Evolutionary conservation across 2,329 filamentous ascomycete genomes (phyloP).

Genomic region (Xylariaceae sp.): DNA sequence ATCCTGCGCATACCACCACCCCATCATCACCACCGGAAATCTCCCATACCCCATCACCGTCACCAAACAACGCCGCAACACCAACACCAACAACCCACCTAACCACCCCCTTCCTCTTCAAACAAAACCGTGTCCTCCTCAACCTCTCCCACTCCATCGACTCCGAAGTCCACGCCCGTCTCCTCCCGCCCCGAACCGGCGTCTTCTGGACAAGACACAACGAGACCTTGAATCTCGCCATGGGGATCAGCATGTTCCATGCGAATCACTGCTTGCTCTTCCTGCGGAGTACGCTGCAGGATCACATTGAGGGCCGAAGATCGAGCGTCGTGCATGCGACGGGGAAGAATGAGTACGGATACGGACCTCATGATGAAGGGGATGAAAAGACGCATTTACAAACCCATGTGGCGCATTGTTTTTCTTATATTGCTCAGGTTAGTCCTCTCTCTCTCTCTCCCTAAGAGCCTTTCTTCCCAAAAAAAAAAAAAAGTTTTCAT

Average conservation of each 20-base stretch:
- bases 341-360: neutral
- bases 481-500: no score
- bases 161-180: neutral
- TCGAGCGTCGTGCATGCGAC: neutral
- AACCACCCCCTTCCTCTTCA: neutral
- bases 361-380: neutral
- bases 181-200: neutral
- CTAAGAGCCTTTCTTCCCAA: no score
- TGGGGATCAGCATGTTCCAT: constrained; percentile 1
- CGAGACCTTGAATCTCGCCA: neutral
- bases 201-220: neutral
- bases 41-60: no score
- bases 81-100: neutral
- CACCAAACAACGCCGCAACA: no score
- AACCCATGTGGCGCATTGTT: neutral
- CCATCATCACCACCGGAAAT: no score
- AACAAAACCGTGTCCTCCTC: neutral
- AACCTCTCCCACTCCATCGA: neutral
- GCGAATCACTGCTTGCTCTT: neutral
- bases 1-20: neutral
- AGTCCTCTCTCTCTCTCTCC: no score
- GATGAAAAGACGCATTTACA: neutral
- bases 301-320: neutral
- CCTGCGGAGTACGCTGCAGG: neutral
- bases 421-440: neutral